phyloP scores from a whole-genome alignment of 2,329 filamentous ascomycete species.

The Penicillium janthinellum region DNA sequence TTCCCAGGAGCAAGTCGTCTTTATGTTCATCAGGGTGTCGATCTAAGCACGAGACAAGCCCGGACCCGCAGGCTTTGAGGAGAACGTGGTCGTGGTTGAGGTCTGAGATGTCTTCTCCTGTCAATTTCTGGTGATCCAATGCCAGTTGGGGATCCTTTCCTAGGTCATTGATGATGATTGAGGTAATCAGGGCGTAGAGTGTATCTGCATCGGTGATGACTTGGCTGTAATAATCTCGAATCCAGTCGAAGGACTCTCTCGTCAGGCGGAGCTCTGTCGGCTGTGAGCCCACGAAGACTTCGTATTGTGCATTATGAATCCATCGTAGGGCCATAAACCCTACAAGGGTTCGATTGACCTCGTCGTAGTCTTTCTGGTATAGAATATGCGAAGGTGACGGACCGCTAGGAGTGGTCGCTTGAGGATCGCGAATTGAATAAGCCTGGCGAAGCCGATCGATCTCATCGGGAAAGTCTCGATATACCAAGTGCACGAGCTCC shows the following conservation, averaged over 20 bases:
- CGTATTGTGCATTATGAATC: slow-evolving; percentile 18
- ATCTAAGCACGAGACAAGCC: slow-evolving; percentile 11
- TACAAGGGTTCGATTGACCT: slow-evolving; percentile 19
- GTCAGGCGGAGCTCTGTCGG: slow-evolving; percentile 5
- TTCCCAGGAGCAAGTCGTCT: slow-evolving; percentile 9
- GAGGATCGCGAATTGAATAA: slow-evolving; percentile 19
- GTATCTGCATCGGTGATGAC: slow-evolving; percentile 7
- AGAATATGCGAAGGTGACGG: slow-evolving; percentile 16
- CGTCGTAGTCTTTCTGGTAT: slow-evolving; percentile 19
- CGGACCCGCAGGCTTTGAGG: slow-evolving; percentile 11
- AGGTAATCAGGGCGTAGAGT: slow-evolving; percentile 16
- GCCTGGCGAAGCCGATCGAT: slow-evolving; percentile 19
- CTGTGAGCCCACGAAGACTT: slow-evolving; percentile 16
- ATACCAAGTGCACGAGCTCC: slow-evolving; percentile 10
- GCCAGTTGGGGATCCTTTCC: slow-evolving; percentile 20
- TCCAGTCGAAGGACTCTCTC: slow-evolving; percentile 19
- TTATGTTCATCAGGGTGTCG: slow-evolving; percentile 4
- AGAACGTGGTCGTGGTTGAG: slow-evolving; percentile 20
- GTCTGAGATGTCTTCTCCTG: slow-evolving; percentile 13
- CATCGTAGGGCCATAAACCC: slow-evolving; percentile 20
- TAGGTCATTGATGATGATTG: slow-evolving; percentile 18
- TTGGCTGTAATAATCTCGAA: slow-evolving; percentile 8
- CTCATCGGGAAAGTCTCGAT: slow-evolving; percentile 17
- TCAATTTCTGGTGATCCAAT: slow-evolving; percentile 11
- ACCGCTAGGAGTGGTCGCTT: neutral